Evolutionary conservation across 139 green algal genomes (phyloP), one percentile per base, ranked within the genome.

Genomic region (Asterochloris erici): DNA sequence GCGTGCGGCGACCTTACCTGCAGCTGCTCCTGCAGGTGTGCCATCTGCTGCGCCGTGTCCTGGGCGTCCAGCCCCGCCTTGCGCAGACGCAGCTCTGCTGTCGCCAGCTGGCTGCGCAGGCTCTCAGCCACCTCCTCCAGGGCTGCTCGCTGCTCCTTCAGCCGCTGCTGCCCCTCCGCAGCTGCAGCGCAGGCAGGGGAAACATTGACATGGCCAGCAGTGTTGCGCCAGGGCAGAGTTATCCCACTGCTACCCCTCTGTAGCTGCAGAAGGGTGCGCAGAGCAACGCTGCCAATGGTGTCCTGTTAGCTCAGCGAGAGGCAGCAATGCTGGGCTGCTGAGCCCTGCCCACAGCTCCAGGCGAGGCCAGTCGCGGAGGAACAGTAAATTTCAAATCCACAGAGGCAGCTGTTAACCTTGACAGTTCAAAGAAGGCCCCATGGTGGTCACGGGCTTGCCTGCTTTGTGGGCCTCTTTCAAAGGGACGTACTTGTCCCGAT

Each of bases 401-500:
- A 54, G 38, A 54, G 6, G 38, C 38, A 54, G 38, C 38, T 54
- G 38, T 54, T 6, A 54, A 54, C 4, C 38, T 10, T 54, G 38
- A 54, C 38, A 54, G 38, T 54, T 54, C 6, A 6, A n/a, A 54
- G 38, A 54, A 54, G 38, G 4, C 38, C 38, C 38, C 38, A 54
- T 6, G 6, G 38, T 54, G 4, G 38, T 6, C 38, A 54, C 38
- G 6, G 38, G 4, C 66, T 73, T 73, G 66, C 21, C 19, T 21
- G 66, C 78, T 11, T 73, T 29, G 26, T 74, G 63, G 14, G 14
- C 11, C 27, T 17, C 64, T 54, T 82, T 82, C 16, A 82, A 63
- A 62, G 78, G 78, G 61, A 73, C 61, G 78, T 82, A 82, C 62
- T 82, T 82, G 63, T 82, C 78, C 26, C 69, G 78, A 26, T 82